A percentile compares a stretch with the other conserved stretches of the same genome.
phyloP scores from a whole-genome alignment of 352 stramenopile species.

The Phytophthora chlamydospora region DNA sequence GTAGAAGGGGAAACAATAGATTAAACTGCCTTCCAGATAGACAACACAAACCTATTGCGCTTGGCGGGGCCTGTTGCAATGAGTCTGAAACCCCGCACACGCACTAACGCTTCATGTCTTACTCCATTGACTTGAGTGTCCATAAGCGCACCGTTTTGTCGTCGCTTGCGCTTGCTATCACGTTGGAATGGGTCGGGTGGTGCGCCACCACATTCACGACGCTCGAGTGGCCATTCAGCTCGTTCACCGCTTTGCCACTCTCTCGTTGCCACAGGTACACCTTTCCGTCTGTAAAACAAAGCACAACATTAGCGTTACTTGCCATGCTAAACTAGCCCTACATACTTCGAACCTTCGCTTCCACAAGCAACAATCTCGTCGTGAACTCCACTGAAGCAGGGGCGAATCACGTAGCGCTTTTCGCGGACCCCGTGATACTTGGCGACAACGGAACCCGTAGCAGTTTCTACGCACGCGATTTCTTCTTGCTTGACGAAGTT shows the following conservation, averaged over 20 bases:
- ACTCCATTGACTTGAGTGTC: conserved; percentile 35
- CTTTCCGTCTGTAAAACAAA: conserved; percentile 50
- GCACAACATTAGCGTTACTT: neutral
- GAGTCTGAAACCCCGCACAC: conserved; percentile 8
- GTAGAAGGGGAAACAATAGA: too few species aligned
- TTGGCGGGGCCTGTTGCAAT: conserved; percentile 2
- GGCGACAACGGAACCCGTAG: conserved; percentile 45
- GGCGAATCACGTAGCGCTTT: conserved; percentile 66
- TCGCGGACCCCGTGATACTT: conserved; percentile 65
- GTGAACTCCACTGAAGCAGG: conserved; percentile 61
- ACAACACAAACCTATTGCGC: neutral
- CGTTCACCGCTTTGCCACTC: conserved; percentile 44
- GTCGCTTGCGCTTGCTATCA: conserved; percentile 76
- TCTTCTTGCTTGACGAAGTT: conserved; percentile 72
- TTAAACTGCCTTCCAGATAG: too few species aligned
- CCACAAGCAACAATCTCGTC: conserved; percentile 65
- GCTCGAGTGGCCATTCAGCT: conserved; percentile 61
- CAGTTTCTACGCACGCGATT: conserved; percentile 59
- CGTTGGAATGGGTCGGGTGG: conserved; percentile 53
- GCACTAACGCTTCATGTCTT: conserved; percentile 9
- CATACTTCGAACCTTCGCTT: conserved; percentile 63
- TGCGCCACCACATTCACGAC: conserved; percentile 72
- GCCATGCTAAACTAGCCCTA: neutral
- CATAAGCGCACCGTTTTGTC: conserved; percentile 73
- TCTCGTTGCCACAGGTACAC: conserved; percentile 70